Evolutionary conservation across 257 asterid genomes (phyloP), one percentile per base, ranked within the genome.

Genomic region (Cordia subcordata): DNA sequence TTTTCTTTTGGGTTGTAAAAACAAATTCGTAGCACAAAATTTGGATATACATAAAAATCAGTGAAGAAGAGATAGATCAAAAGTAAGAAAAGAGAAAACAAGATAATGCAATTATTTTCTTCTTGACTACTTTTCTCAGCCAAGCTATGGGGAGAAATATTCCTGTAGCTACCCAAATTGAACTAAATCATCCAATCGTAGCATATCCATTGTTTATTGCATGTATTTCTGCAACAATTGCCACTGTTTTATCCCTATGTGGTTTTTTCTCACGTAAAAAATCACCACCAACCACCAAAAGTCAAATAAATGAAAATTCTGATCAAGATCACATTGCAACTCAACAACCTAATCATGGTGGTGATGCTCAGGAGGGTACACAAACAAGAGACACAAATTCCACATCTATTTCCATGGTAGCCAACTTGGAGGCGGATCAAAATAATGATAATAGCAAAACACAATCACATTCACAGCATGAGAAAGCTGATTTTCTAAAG

Each of bases 181-280:
- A 39, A 27, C 54, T 27, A 45, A 71, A 62, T 50, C 68, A 69
- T 67, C 72, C 60, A 20, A 54, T 66, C 17, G 11, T 72, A 47
- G 59, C 70, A 18, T 21, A 64, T 11, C 64, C 66, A 18, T 61
- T 76, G 15, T 55, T 68, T 15, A 35, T 84, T 40, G 58, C 73
- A 38, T 76, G 73, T 32, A 53, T 70, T 53, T 64, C 68, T 46
- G 69, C 77, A 40, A 55, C 72, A 21, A 19, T 75, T 21, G 65
- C 65, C 40, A 66, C 80, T 59, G 81, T 77, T 77, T 75, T 88
- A 51, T 79, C 80, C 62, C 67, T 85, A 8, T 85, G 91, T 67
- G 94, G 94, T 42, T 67, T 72, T 35, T 42, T 85, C 17, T 66
- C 61, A 10, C 60, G 76, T 23, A 73, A 53, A 62, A 82, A 72